These are phyloP conservation scores for Caloboletus firmus DNA, from an alignment of 1,284 basidiomycete genomes.

Conservation along the genomic window DNA sequence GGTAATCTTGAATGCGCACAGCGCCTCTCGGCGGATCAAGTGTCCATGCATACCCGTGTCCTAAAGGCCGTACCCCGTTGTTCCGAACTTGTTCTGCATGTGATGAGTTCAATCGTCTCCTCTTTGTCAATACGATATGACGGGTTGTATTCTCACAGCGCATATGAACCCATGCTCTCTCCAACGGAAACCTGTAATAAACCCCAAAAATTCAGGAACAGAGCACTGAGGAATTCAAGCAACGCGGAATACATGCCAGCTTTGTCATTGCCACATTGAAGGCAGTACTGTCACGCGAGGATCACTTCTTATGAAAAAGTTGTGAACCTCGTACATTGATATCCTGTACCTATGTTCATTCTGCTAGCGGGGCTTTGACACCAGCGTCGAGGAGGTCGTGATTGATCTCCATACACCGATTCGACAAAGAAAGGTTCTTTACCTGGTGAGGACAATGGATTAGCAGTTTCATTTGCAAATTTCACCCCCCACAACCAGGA, in stretches of 20 bases:
- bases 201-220: too few species aligned
- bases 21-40: background rate
- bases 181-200: background rate
- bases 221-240: too few species aligned
- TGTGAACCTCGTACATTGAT: too few species aligned
- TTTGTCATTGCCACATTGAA: too few species aligned
- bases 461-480: background rate
- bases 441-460: slow-evolving; percentile 31
- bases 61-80: background rate
- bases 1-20: background rate
- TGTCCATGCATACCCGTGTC: background rate
- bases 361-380: slow-evolving; percentile 29
- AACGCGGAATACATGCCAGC: too few species aligned
- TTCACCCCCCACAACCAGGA: slow-evolving; percentile 19
- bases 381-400: slow-evolving; percentile 43
- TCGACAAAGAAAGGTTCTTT: slow-evolving; percentile 41
- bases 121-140: background rate
- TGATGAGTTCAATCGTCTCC: background rate
- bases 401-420: slow-evolving; percentile 42
- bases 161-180: background rate
- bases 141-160: background rate
- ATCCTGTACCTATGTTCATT: too few species aligned
- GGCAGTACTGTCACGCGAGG: too few species aligned
- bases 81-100: too few species aligned
- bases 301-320: too few species aligned